Percentiles rank a stretch among this genome's conserved stretches.
phyloP scores from a whole-genome alignment of 768 basidiomycete genomes.

The Gautieria morchelliformis region DNA sequence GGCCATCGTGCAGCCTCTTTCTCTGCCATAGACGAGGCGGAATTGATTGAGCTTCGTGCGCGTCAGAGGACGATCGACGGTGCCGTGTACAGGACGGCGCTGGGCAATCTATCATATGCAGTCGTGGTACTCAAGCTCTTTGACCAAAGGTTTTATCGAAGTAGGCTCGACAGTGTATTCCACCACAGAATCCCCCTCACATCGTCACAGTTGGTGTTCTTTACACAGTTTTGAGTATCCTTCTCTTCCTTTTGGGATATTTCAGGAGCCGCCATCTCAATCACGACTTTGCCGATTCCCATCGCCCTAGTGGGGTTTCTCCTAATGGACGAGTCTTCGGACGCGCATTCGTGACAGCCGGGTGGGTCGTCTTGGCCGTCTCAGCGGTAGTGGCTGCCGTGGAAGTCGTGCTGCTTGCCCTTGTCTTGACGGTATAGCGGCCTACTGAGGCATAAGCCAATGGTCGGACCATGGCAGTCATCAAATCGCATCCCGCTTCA shows the following conservation, averaged over 20 bases:
- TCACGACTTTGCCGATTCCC: slow-evolving; percentile 68
- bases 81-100: slow-evolving; percentile 41
- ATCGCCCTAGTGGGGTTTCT: slow-evolving; percentile 8
- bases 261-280: slow-evolving; percentile 54
- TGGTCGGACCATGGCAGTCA: too few relatives aligned
- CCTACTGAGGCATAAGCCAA: too few relatives aligned
- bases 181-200: neutral
- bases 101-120: slow-evolving; percentile 65
- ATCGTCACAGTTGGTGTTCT: slow-evolving; percentile 41
- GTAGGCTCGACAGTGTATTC: slow-evolving; percentile 30
- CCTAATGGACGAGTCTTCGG: slow-evolving; percentile 38
- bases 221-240: slow-evolving; percentile 35
- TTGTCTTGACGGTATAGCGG: neutral
- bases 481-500: too few relatives aligned
- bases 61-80: slow-evolving; percentile 77
- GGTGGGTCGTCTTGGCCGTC: slow-evolving; percentile 41
- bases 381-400: slow-evolving; percentile 4
- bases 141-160: slow-evolving; percentile 59
- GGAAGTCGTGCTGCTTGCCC: neutral
- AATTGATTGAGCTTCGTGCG: slow-evolving; percentile 60
- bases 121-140: slow-evolving; percentile 74
- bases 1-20: slow-evolving; percentile 25
- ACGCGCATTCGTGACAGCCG: slow-evolving; percentile 70
- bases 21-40: slow-evolving; percentile 23
- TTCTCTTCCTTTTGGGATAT: slow-evolving; percentile 51